Evolutionary conservation across 768 basidiomycete species (phyloP), one percentile per base, ranked within the genome.

Genomic region (Podaxis sp.): DNA sequence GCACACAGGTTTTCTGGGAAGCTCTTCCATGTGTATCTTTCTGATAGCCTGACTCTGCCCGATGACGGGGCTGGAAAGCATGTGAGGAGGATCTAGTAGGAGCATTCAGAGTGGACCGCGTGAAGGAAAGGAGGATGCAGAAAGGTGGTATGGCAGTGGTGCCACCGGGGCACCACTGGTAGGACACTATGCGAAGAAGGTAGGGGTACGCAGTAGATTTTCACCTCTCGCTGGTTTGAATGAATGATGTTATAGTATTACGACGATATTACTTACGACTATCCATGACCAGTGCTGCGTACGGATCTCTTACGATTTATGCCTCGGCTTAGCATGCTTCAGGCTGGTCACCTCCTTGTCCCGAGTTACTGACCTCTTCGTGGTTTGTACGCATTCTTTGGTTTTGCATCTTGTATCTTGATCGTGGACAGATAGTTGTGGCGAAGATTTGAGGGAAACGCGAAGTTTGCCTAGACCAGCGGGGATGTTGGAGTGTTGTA

Each of bases 1-100:
- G 77, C 77, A n/a, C 76, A 77, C 48, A 63, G 67, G 0, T 81
- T 91, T 58, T 91, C 90, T 1, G 88, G 91, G 4, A 71, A 68
- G 64, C 64, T 61, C 25, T 85, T 91, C 63, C 90, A 93, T 70
- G 67, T 73, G 0, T 73, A 74, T 40, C 70, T 91, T 60, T 78
- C 79, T 13, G 67, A 71, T 6, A 60, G 66, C 4, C 62, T 55
- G 11, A 64, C 68, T 23, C 52, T 69, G 36, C 63, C 67, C 2
- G 55, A 62, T 37, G 65, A 65, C 13, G 55, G 37, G 16, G 52
- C 79, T 5, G 82, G 81, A 69, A 71, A 21, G 83, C 84, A 2
- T 79, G 77, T 25, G 65, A 72, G 36, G 74, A 73, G 21, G 82
- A 77, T 0, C 65, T 90, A 21, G 76, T 72, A 21, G 74, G 79